Evolutionary conservation across 495 filamentous ascomycete species (phyloP).

Genomic region (Penicillium tannophilum): DNA sequence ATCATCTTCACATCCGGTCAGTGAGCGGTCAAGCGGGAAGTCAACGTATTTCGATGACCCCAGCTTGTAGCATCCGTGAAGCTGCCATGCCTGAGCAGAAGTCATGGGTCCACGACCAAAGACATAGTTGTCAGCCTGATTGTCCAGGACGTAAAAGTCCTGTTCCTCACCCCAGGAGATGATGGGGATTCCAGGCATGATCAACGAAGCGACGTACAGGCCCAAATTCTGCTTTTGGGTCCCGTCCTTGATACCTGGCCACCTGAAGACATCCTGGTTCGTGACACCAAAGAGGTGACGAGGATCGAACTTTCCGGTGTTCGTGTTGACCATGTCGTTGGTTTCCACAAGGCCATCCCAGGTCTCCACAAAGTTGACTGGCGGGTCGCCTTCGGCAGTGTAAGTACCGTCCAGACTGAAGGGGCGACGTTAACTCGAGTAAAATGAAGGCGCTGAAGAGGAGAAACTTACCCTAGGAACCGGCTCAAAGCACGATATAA

Average conservation of each 20-base stretch:
- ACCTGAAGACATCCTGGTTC: constrained; percentile 76
- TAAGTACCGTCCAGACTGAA: constrained; percentile 56
- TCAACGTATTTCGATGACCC: constrained; percentile 57
- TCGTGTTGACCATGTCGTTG: constrained; percentile 66
- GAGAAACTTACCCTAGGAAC: constrained; percentile 48
- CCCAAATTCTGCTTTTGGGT: constrained; percentile 62
- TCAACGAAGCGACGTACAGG: constrained; percentile 62
- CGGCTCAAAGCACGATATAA: constrained; percentile 66
- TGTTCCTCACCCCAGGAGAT: constrained; percentile 74
- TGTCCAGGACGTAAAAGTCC: constrained; percentile 66
- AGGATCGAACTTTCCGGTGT: constrained; percentile 68
- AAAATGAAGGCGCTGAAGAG: not conserved
- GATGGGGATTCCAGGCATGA: constrained; percentile 67
- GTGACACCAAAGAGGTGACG: constrained; percentile 69
- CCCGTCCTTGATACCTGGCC: constrained; percentile 65
- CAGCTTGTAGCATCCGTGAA: constrained; percentile 67
- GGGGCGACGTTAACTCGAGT: not conserved
- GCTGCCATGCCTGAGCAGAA: constrained; percentile 65
- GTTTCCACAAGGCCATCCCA: constrained; percentile 62
- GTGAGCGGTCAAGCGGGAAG: constrained; percentile 56
- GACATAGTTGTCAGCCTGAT: constrained; percentile 68
- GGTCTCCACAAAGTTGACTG: constrained; percentile 57
- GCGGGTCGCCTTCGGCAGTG: constrained; percentile 58
- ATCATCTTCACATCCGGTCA: constrained; percentile 59
- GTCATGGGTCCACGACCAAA: constrained; percentile 70